These are phyloP conservation scores for Linnemannia elongata DNA, from an alignment of 192 early-diverging fungal genomes.

Conservation along the genomic window DNA sequence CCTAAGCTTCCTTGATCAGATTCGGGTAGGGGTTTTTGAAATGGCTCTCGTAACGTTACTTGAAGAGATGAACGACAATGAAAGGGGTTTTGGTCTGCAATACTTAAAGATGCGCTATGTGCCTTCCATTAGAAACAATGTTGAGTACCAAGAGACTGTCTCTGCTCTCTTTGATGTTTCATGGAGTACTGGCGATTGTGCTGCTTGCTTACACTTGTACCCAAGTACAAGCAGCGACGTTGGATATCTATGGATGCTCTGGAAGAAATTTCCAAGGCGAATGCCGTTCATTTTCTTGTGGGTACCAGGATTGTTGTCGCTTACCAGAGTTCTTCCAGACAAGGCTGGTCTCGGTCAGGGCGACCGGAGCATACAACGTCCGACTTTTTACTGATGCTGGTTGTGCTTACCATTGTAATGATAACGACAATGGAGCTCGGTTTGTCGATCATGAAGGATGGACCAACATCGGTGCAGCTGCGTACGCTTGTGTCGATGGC, in stretches of 20 bases:
- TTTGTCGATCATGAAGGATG: slow-evolving; percentile 10
- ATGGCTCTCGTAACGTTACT: no score
- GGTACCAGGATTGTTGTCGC: background rate
- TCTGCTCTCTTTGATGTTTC: background rate
- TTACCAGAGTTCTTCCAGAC: background rate
- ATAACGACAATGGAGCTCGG: background rate
- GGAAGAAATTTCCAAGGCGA: background rate
- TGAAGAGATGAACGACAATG: no score
- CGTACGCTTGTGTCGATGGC: slow-evolving; percentile 15
- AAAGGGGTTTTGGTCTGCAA: no score
- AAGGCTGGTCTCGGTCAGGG: slow-evolving; percentile 10
- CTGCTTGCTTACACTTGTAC: background rate
- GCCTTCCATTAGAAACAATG: no score
- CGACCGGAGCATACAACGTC: slow-evolving; percentile 10
- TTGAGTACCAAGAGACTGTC: no score
- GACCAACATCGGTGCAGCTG: slow-evolving; percentile 7
- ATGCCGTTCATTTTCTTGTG: background rate
- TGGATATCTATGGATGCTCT: slow-evolving; percentile 11
- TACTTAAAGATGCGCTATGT: no score
- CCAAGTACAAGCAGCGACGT: background rate
- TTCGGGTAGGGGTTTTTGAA: no score
- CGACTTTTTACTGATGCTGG: slow-evolving; percentile 12
- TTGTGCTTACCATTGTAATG: slow-evolving; percentile 13
- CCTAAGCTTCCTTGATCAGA: no score
- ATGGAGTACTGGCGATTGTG: background rate